Percentiles rank a stretch among this genome's conserved stretches.
These are phyloP conservation scores for Mycena amicta DNA, from an alignment of 768 basidiomycete genomes.

Conservation along the genomic window DNA sequence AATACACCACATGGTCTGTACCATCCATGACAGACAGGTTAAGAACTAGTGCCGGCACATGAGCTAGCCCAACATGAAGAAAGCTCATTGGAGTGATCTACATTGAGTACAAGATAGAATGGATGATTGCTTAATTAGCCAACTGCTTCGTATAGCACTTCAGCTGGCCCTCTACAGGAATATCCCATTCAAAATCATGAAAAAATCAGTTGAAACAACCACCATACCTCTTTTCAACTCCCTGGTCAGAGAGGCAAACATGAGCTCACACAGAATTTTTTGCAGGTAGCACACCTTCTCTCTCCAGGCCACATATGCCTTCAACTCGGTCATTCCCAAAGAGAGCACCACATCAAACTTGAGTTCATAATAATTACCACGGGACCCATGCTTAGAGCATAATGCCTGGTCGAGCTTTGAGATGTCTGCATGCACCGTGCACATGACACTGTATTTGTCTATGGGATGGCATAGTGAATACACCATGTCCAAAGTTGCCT, in stretches of 20 bases:
- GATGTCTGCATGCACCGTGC: background rate
- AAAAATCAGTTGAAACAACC: background rate
- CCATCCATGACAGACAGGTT: too few species aligned
- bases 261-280: background rate
- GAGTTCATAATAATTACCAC: slow-evolving; percentile 24
- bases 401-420: background rate
- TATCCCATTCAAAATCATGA: background rate
- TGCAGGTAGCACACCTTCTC: slow-evolving; percentile 39
- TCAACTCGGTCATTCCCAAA: slow-evolving; percentile 49
- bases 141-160: background rate
- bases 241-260: background rate
- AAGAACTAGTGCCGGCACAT: too few species aligned
- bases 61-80: too few species aligned
- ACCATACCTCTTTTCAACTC: background rate
- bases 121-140: too few species aligned
- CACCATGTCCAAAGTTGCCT: background rate
- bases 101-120: too few species aligned
- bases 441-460: background rate
- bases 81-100: too few species aligned
- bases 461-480: background rate
- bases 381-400: background rate
- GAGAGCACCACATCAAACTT: slow-evolving; percentile 43
- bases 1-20: too few species aligned
- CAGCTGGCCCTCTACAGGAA: background rate
- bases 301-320: slow-evolving; percentile 48